Percentiles rank a stretch among this genome's conserved stretches.
These are phyloP conservation scores for Meira miltonrushii DNA, from an alignment of 1,284 basidiomycete genomes.

Conservation along the genomic window DNA sequence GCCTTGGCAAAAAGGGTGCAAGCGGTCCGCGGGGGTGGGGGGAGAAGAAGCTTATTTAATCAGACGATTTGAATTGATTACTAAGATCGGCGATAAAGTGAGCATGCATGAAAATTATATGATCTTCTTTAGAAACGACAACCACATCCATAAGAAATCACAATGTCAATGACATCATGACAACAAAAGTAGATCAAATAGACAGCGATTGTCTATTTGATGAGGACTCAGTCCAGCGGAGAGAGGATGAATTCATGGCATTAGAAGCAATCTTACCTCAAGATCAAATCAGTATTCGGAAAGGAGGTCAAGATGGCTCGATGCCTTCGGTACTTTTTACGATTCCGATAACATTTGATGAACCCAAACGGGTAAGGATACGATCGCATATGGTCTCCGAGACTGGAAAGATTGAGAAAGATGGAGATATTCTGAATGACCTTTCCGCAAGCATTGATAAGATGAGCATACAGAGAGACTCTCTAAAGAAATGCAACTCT, in stretches of 20 bases:
- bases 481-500: background rate
- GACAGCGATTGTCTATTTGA: too few relatives aligned
- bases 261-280: constrained; percentile 13
- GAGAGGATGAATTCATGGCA: constrained; percentile 16
- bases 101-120: too few relatives aligned
- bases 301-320: background rate
- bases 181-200: background rate
- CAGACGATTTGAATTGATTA: too few relatives aligned
- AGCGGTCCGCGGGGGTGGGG: too few relatives aligned
- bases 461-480: background rate
- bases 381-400: background rate
- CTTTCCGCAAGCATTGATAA: background rate
- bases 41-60: too few relatives aligned
- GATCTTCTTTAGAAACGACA: too few relatives aligned
- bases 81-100: too few relatives aligned
- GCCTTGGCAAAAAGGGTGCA: too few relatives aligned
- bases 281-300: background rate
- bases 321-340: background rate
- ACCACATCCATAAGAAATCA: too few relatives aligned
- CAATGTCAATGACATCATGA: background rate
- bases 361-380: background rate
- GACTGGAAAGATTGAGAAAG: too few relatives aligned
- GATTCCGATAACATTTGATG: background rate
- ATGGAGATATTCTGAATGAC: background rate
- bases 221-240: background rate